Evolutionary conservation across 305 asterid species (phyloP).

Genomic region (Fraxinus angustifolia): DNA sequence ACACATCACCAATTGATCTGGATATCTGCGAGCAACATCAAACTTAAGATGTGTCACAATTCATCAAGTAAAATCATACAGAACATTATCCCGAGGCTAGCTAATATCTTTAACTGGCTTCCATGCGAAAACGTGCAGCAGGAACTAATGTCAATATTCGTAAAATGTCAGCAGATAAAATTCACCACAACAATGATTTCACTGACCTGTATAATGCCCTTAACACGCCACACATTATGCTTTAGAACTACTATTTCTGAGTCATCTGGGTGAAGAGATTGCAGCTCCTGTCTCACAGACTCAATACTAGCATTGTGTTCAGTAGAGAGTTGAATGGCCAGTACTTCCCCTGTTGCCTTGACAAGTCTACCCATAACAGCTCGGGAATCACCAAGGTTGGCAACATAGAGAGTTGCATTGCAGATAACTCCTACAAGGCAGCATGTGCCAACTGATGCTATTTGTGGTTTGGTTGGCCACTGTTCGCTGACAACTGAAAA

Average conservation of each 20-base stretch:
- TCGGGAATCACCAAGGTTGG: slow-evolving; percentile 51
- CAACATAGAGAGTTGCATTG: slow-evolving; percentile 41
- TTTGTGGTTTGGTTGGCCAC: slow-evolving; percentile 46
- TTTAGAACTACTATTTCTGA: slow-evolving; percentile 45
- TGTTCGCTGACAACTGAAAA: slow-evolving; percentile 39
- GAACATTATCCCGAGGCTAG: background rate
- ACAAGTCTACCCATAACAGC: slow-evolving; percentile 54
- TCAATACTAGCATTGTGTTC: slow-evolving; percentile 52
- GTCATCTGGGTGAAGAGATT: slow-evolving; percentile 42
- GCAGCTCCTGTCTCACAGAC: slow-evolving; percentile 50
- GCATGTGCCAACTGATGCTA: slow-evolving; percentile 54
- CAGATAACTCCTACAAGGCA: slow-evolving; percentile 52
- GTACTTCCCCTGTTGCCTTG: slow-evolving; percentile 52
- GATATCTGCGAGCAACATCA: slow-evolving; percentile 32
- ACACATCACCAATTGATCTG: slow-evolving; percentile 53
- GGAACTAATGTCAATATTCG: background rate
- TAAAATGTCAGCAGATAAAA: background rate
- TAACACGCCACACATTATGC: slow-evolving; percentile 56
- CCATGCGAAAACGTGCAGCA: background rate
- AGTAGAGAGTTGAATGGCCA: slow-evolving; percentile 43
- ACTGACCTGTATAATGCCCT: slow-evolving; percentile 51
- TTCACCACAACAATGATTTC: background rate
- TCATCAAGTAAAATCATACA: background rate
- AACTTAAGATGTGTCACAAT: background rate
- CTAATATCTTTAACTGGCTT: background rate